A percentile compares a stretch with the other conserved stretches of the same genome.
Conservation (phyloP, 345 rosid species). For the Zanthoxylum bungeanum region DNA sequence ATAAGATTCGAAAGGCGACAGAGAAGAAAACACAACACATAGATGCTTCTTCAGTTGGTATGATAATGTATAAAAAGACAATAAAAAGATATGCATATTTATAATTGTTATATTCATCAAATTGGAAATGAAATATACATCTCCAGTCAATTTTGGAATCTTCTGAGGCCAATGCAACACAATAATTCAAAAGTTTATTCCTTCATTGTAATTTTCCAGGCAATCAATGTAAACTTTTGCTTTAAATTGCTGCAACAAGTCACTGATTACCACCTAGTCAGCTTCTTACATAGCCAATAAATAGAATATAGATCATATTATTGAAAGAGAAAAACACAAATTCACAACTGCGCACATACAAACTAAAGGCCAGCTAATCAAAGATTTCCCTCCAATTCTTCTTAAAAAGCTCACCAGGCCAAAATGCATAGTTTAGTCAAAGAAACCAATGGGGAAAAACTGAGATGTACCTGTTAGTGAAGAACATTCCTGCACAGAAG, state of each 20-base stretch:
- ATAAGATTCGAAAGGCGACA: too few relatives aligned
- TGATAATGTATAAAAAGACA: neutral
- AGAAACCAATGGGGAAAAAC: conserved; percentile 4
- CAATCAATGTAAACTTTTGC: neutral
- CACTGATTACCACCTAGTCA: too few relatives aligned
- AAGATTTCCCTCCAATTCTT: neutral
- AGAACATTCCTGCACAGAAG: conserved; percentile 76
- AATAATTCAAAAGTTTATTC: neutral
- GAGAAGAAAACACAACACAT: neutral
- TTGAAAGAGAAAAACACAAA: neutral
- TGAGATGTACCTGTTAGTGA: conserved; percentile 65
- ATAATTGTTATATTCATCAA: neutral
- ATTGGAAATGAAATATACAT: neutral
- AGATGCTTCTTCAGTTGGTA: neutral
- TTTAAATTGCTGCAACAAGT: too few relatives aligned
- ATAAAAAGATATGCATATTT: neutral
- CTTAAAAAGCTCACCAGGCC: conserved; percentile 13
- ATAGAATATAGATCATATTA: neutral
- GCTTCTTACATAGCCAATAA: too few relatives aligned
- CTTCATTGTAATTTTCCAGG: neutral
- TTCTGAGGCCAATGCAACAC: neutral
- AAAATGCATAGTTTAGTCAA: conserved; percentile 9
- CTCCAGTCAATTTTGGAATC: neutral
- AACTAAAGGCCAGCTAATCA: neutral
- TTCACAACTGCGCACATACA: neutral